A percentile compares a stretch with the other conserved stretches of the same genome.
Evolutionary conservation across 129 eudicot genomes (phyloP).

Genomic region (Artemisia tridentata): DNA sequence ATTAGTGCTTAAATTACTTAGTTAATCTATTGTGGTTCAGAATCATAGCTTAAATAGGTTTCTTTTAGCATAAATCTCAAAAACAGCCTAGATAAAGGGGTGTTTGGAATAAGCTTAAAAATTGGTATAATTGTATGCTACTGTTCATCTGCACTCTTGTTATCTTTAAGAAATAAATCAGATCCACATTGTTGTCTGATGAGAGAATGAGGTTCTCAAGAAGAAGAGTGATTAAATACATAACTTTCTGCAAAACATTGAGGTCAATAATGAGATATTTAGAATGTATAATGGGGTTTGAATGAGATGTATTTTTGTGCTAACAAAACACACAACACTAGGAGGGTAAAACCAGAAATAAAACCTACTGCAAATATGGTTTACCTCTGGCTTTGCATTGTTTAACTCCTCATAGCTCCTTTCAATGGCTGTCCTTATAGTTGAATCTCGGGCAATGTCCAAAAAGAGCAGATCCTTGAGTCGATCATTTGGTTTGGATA

Average conservation of each 20-base stretch:
- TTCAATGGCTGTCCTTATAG: constrained; percentile 90
- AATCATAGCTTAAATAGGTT: too few relatives aligned
- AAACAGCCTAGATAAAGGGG: too few relatives aligned
- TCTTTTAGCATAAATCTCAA: too few relatives aligned
- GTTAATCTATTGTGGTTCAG: too few relatives aligned
- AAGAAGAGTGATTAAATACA: constrained; percentile 81
- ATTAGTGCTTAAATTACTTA: too few relatives aligned
- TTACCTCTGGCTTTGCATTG: constrained; percentile 88
- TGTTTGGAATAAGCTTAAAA: too few relatives aligned
- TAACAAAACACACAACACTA: neutral
- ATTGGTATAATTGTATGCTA: too few relatives aligned
- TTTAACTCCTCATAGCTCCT: constrained; percentile 85
- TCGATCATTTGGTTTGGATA: constrained; percentile 74
- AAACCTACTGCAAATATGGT: constrained; percentile 1
- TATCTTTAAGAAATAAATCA: constrained; percentile 92
- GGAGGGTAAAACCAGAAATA: neutral
- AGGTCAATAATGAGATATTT: constrained; percentile 16
- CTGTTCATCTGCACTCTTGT: too few relatives aligned
- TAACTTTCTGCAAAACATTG: constrained; percentile 65
- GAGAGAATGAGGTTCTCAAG: constrained; percentile 92
- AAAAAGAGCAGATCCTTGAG: constrained; percentile 87
- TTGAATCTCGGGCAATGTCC: constrained; percentile 93
- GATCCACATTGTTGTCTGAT: constrained; percentile 83
- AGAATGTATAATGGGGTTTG: constrained; percentile 6
- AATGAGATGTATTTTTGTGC: neutral